Evolutionary conservation across 345 rosid species (phyloP).

Genomic region (Melaleuca quinquenervia): DNA sequence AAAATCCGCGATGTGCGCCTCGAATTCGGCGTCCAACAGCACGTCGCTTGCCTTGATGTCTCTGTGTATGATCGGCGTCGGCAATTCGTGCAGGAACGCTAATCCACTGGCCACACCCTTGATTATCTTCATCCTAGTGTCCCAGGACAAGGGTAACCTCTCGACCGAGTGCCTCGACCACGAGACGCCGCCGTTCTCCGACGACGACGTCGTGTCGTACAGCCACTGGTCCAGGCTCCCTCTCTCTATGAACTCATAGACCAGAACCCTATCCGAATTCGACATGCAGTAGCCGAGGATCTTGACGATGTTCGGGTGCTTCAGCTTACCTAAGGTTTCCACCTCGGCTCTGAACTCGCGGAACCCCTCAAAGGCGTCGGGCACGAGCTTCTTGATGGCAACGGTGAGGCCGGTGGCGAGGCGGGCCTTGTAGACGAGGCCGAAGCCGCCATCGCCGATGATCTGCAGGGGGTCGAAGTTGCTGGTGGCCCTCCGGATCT

Average conservation of each 20-base stretch:
- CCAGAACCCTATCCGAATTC: slow-evolving; percentile 48
- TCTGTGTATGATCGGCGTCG: slow-evolving; percentile 60
- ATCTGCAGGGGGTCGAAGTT: slow-evolving; percentile 58
- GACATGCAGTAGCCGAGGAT: slow-evolving; percentile 72
- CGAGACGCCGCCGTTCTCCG: neutral
- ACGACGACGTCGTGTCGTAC: slow-evolving; percentile 14
- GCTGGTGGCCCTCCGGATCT: slow-evolving; percentile 42
- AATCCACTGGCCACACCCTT: slow-evolving; percentile 60
- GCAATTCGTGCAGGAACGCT: slow-evolving; percentile 56
- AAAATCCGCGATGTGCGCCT: slow-evolving; percentile 69
- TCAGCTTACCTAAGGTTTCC: slow-evolving; percentile 58
- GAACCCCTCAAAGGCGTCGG: slow-evolving; percentile 74
- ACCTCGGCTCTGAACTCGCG: slow-evolving; percentile 80
- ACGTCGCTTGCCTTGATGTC: slow-evolving; percentile 83
- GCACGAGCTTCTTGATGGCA: slow-evolving; percentile 71
- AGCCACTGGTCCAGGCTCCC: slow-evolving; percentile 80
- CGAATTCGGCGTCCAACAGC: slow-evolving; percentile 37
- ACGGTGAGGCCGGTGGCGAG: slow-evolving; percentile 48
- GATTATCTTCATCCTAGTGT: slow-evolving; percentile 33
- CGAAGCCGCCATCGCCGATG: slow-evolving; percentile 88
- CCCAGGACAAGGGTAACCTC: slow-evolving; percentile 34
- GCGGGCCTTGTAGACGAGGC: slow-evolving; percentile 56
- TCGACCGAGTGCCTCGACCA: neutral
- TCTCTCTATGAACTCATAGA: slow-evolving; percentile 64
- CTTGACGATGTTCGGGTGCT: slow-evolving; percentile 54